Evolutionary conservation across 257 asterid genomes (phyloP).

Genomic region (Paulownia fortunei): DNA sequence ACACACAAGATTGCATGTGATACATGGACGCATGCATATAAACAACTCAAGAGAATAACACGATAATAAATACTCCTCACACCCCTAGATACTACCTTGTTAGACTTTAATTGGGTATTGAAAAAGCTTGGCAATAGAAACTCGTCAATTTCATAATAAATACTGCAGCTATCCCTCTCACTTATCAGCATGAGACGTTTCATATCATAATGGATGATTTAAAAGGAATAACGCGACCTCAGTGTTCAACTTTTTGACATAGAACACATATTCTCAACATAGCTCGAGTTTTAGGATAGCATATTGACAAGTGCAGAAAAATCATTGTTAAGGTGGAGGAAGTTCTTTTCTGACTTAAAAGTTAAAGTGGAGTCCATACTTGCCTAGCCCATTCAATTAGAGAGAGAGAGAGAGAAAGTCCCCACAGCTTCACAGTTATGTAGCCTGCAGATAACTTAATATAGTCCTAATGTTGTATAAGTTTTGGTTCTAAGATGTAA

Average conservation of each 20-base stretch:
- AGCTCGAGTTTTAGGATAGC: background rate
- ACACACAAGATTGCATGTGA: slow-evolving; percentile 1
- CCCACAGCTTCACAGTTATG: too few species aligned
- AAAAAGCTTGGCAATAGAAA: background rate
- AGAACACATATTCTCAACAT: background rate
- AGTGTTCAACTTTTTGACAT: slow-evolving; percentile 3
- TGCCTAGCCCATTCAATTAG: too few species aligned
- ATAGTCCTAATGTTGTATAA: too few species aligned
- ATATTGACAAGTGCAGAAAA: background rate
- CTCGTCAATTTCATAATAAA: too few species aligned
- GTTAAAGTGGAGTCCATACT: too few species aligned
- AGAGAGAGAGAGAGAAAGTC: too few species aligned
- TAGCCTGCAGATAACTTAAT: too few species aligned
- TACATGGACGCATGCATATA: background rate
- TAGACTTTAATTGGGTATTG: background rate
- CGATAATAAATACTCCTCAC: background rate
- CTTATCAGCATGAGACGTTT: background rate
- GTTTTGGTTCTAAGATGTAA: too few species aligned
- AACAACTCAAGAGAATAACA: background rate
- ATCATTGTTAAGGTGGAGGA: too few species aligned
- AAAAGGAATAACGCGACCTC: slow-evolving; percentile 6
- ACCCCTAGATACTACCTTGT: background rate
- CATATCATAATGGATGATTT: too few species aligned
- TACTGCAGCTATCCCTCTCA: background rate
- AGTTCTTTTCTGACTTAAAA: too few species aligned